Base-by-base conservation (phyloP, 169 alveolate species). In the Plasmodium fragile region DNA sequence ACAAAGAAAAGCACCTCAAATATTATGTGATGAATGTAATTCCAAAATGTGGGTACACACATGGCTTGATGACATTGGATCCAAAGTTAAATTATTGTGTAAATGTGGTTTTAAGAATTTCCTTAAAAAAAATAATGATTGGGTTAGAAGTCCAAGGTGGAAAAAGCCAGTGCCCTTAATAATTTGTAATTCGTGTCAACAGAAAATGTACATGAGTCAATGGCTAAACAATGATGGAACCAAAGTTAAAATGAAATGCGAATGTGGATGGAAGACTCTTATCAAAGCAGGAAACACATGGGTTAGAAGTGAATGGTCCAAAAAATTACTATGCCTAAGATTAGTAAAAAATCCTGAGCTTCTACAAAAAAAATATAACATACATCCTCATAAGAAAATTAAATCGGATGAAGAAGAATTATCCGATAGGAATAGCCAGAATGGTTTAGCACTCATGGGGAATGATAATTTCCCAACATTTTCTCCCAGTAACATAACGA, bases 251-350 rank as follows among this genome's bases (percentile, higher is more conserved):
- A 89, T 89, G 94, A 89, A 89, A 89, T 89, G 94, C 52, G 89
- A 89, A 30, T 89, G 94, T 79, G 94, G 94, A 7, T 89, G 94
- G 94, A 89, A 80, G 71, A 89, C 94, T 4, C 72, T 89, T 41
- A 89, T 89, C 52, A 89, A 89, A 69, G 94, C 78, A 79, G 90
- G 94, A 55, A 65, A 89, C 41, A 89, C 85, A 79, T 89, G 94
- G 94, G 94, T 89, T 59, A 78, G 94, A 59, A 89, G 94, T 89
- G 94, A 89, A 89, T 89, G 94, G 94, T 89, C 94, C 22, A 89
- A 89, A 89, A 89, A 80, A 78, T 80, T 89, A 69, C 81, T 89
- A 39, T 89, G 90, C 30, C 82, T 89, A 4, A 59, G 53, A 65
- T 89, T 89, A 45, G 89, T 80, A 43, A 89, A 89, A 89, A 80